phyloP scores from a whole-genome alignment of 129 eudicot species.

The Flaveria sonorensis region DNA sequence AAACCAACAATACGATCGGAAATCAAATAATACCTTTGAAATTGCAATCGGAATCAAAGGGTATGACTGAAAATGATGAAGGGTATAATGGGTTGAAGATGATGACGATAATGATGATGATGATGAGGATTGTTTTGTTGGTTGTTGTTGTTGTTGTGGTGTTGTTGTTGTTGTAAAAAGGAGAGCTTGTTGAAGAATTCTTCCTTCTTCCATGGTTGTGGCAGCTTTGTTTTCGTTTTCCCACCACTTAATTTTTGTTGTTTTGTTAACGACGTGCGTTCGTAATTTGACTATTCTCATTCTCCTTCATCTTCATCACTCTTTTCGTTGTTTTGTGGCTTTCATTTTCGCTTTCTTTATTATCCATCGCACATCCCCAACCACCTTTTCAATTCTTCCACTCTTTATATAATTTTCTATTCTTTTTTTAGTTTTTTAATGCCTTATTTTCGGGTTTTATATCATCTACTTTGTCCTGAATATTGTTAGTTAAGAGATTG shows the following conservation, averaged over 20 bases:
- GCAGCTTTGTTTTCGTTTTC: slow-evolving; percentile 45
- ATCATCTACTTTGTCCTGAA: no score
- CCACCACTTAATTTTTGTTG: slow-evolving; percentile 38
- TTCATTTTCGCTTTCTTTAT: not conserved
- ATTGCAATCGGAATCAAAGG: not conserved
- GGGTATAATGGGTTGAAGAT: slow-evolving; percentile 16
- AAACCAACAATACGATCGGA: not conserved
- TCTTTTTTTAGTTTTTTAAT: slow-evolving; percentile 3
- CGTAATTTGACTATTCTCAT: slow-evolving; percentile 22
- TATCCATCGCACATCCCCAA: slow-evolving; percentile 26
- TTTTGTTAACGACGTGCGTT: slow-evolving; percentile 39
- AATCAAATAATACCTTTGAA: slow-evolving; percentile 10
- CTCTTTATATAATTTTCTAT: not conserved
- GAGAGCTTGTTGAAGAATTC: slow-evolving; percentile 54
- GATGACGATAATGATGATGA: slow-evolving; percentile 27
- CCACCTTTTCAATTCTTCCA: slow-evolving; percentile 1
- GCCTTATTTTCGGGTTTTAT: not conserved
- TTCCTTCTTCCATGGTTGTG: slow-evolving; percentile 44
- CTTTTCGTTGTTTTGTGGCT: slow-evolving; percentile 17
- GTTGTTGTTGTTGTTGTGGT: no score
- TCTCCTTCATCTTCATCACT: not conserved
- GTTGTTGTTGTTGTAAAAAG: slow-evolving; percentile 35
- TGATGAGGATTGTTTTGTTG: no score
- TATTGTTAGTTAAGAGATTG: no score
- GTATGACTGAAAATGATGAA: slow-evolving; percentile 29